phyloP scores from a whole-genome alignment of 176 grass and related monocot species.

The Oryza coarctata region DNA sequence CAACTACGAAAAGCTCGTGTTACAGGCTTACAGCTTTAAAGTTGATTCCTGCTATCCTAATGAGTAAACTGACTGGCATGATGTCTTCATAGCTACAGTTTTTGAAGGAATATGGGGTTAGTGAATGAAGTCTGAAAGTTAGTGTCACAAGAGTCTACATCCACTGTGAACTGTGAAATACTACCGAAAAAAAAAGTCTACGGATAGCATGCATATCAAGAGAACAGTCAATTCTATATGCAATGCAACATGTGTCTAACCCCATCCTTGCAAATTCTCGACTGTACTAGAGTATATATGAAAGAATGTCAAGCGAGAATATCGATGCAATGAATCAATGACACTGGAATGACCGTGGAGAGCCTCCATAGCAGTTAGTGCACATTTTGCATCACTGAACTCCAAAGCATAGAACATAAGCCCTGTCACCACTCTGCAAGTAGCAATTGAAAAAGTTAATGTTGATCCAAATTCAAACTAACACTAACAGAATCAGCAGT shows the following conservation, averaged over 20 bases:
- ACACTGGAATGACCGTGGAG: slow-evolving; percentile 56
- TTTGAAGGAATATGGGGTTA: neutral
- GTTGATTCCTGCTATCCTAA: neutral
- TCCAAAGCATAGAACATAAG: slow-evolving; percentile 83
- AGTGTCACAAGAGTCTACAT: neutral
- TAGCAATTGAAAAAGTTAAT: neutral
- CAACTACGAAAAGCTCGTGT: neutral
- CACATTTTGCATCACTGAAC: slow-evolving; percentile 58
- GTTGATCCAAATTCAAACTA: neutral
- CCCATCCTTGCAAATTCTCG: neutral
- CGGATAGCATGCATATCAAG: neutral
- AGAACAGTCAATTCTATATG: neutral
- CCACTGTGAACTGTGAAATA: neutral
- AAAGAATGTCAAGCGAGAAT: slow-evolving; percentile 13
- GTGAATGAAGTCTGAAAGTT: neutral
- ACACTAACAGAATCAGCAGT: neutral
- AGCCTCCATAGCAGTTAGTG: slow-evolving; percentile 44
- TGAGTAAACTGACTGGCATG: neutral
- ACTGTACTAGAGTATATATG: neutral
- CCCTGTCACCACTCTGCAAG: slow-evolving; percentile 74
- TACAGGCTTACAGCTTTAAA: neutral
- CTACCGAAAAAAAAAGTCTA: neutral
- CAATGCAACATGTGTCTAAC: neutral
- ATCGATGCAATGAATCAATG: slow-evolving; percentile 19
- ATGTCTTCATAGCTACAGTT: neutral